Base-by-base conservation (phyloP, 2,329 filamentous ascomycete species). In the Aaosphaeria pasadenensis region DNA sequence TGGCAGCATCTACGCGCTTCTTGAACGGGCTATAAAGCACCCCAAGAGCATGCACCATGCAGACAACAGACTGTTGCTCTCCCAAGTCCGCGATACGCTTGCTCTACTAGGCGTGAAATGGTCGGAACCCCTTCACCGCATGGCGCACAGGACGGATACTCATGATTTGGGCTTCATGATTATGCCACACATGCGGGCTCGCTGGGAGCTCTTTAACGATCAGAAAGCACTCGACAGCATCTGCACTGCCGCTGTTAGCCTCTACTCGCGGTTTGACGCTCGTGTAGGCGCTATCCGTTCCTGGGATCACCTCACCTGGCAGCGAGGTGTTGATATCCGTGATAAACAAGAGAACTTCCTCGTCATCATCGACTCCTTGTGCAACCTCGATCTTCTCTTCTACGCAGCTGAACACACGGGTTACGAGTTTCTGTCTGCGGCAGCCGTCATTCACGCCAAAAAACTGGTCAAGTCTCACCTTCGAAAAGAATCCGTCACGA, bases 311-410 rank as follows among this genome's bases (percentile, higher is more conserved):
- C 39, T 40, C 39, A 40, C 11, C 11, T 40, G 11, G 11, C 39
- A 40, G 11, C 11, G 11, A 40, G 39, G 24, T 28, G 24, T 40
- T 28, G 39, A 40, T n/a, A 40, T 40, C 24, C 11, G 11, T 17
- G 39, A 28, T 4, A 40, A 40, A 40, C 7, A 43, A 32, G 41
- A 43, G 7, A 32, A 30, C 5, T 43, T 43, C 30, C 41, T 43
- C 24, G 41, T 43, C 41, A 43, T 43, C 30, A 43, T 43, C 41
- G 41, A 43, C 41, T 43, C 41, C 6, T 9, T 43, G 9, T 30
- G 24, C 28, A 43, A 43, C 24, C 41, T 43, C 28, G 30, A 43
- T 32, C 41, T 43, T 32, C 41, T 43, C 29, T 43, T 43, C 41
- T 43, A 43, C 24, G 41, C 30, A 30, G 41, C 41, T 32, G 41